Evolutionary conservation across 2,329 filamentous ascomycete genomes (phyloP).

Genomic region (Arthrobotrys musiformis): DNA sequence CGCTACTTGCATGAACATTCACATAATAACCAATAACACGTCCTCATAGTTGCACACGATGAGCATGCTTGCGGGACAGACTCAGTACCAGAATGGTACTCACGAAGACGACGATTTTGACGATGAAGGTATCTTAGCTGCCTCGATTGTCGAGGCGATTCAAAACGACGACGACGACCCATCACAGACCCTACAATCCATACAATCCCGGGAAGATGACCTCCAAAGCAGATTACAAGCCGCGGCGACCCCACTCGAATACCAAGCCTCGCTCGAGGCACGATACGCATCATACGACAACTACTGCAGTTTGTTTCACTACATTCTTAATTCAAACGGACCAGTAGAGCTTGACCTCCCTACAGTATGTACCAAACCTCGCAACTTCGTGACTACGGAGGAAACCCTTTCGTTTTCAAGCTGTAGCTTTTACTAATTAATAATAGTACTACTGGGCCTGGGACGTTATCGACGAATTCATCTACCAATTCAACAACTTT

Average conservation of each 20-base stretch:
- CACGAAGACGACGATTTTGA: constrained; percentile 75
- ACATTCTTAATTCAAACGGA: constrained; percentile 98
- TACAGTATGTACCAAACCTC: constrained; percentile 74
- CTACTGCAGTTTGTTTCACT: constrained; percentile 99
- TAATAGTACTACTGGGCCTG: constrained; percentile 96
- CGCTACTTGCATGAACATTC: not conserved
- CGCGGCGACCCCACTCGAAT: constrained; percentile 93
- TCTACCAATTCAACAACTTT: constrained; percentile 99
- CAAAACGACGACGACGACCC: constrained; percentile 86
- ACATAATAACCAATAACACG: not conserved
- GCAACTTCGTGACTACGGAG: not conserved
- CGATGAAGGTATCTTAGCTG: constrained; percentile 93
- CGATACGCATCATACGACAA: constrained; percentile 99
- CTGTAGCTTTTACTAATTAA: not conserved
- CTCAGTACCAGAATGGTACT: constrained; percentile 39
- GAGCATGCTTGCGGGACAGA: constrained; percentile 37
- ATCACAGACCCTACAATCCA: constrained; percentile 69
- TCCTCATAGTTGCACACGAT: not conserved
- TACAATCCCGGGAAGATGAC: constrained; percentile 80
- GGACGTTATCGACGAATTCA: constrained; percentile 99
- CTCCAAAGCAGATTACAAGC: constrained; percentile 91
- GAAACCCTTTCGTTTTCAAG: not conserved
- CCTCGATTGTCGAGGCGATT: constrained; percentile 95
- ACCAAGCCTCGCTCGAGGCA: constrained; percentile 91
- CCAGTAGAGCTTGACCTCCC: constrained; percentile 96